phyloP scores from a whole-genome alignment of 495 filamentous ascomycete species.

The Podospora pseudopauciseta region DNA sequence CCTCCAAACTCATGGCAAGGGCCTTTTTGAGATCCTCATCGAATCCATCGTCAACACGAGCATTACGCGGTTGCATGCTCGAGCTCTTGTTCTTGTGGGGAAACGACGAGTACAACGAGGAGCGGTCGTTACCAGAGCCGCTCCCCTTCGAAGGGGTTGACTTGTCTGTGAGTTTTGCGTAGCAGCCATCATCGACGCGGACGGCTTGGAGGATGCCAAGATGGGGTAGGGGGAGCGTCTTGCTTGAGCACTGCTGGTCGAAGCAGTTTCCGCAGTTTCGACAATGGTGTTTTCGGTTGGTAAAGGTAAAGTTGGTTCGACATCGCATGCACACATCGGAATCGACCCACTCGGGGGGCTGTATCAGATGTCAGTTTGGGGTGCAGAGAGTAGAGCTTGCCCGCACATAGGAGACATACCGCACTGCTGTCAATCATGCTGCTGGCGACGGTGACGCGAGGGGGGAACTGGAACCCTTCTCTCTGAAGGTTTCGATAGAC shows the following conservation, averaged over 20 bases:
- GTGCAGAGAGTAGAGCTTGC: neutral
- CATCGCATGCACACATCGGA: constrained; percentile 99
- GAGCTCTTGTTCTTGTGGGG: constrained; percentile 40
- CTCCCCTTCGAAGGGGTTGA: constrained; percentile 33
- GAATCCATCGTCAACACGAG: constrained; percentile 76
- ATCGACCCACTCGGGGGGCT: constrained; percentile 97
- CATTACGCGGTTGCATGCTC: constrained; percentile 83
- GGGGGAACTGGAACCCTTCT: constrained; percentile 88
- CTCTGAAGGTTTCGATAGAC: constrained; percentile 75
- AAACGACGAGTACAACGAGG: constrained; percentile 34
- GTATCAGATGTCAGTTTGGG: constrained; percentile 4
- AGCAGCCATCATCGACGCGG: constrained; percentile 94
- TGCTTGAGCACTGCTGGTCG: constrained; percentile 87
- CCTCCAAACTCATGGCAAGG: constrained; percentile 93
- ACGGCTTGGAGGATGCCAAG: constrained; percentile 89
- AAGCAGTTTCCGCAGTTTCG: constrained; percentile 97
- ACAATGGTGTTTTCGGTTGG: constrained; percentile 96
- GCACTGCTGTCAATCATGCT: constrained; percentile 97
- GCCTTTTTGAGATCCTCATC: constrained; percentile 93
- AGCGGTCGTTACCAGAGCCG: constrained; percentile 26
- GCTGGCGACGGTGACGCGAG: constrained; percentile 77
- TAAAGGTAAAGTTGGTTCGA: constrained; percentile 91
- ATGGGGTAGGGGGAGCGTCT: constrained; percentile 82
- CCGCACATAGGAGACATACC: constrained; percentile 52
- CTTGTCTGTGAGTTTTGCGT: constrained; percentile 82